Conservation (phyloP, 352 stramenopile genomes). For the Phytophthora kernoviae region DNA sequence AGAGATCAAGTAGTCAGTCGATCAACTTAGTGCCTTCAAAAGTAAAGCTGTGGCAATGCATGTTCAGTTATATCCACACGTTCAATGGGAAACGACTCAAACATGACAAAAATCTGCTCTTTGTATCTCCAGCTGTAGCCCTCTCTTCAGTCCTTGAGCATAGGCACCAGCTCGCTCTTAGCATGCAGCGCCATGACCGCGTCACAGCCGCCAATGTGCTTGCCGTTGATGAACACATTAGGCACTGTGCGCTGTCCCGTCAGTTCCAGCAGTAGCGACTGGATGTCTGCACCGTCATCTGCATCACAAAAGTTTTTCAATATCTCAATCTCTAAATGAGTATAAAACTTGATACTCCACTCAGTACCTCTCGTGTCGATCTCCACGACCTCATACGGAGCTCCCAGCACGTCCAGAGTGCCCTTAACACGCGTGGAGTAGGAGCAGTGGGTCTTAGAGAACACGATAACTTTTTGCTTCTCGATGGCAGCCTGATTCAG, state of each 20-base stretch:
- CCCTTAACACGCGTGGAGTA: slow-evolving; percentile 93
- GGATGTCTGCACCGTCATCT: slow-evolving; percentile 91
- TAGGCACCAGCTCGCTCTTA: slow-evolving; percentile 53
- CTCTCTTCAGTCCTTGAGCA: slow-evolving; percentile 54
- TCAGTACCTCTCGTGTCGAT: slow-evolving; percentile 57
- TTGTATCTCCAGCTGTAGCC: background rate
- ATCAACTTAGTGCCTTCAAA: slow-evolving; percentile 19
- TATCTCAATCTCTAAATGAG: too few relatives aligned
- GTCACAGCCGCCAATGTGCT: slow-evolving; percentile 96
- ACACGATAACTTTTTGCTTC: slow-evolving; percentile 87
- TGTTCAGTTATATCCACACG: slow-evolving; percentile 20
- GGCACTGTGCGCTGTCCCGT: slow-evolving; percentile 97
- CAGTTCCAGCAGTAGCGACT: slow-evolving; percentile 88
- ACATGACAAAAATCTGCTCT: background rate
- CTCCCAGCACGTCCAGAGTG: slow-evolving; percentile 77
- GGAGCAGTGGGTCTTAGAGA: slow-evolving; percentile 96
- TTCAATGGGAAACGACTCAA: background rate
- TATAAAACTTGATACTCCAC: too few relatives aligned
- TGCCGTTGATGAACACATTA: slow-evolving; percentile 98
- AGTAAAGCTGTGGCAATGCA: slow-evolving; percentile 22
- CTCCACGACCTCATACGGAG: slow-evolving; percentile 69
- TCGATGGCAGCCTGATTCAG: slow-evolving; percentile 55
- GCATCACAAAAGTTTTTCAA: background rate
- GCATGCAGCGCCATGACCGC: slow-evolving; percentile 57
- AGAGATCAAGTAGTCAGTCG: slow-evolving; percentile 17